phyloP scores from a whole-genome alignment of 768 basidiomycete genomes.

The Macrolepiota dolichaula region DNA sequence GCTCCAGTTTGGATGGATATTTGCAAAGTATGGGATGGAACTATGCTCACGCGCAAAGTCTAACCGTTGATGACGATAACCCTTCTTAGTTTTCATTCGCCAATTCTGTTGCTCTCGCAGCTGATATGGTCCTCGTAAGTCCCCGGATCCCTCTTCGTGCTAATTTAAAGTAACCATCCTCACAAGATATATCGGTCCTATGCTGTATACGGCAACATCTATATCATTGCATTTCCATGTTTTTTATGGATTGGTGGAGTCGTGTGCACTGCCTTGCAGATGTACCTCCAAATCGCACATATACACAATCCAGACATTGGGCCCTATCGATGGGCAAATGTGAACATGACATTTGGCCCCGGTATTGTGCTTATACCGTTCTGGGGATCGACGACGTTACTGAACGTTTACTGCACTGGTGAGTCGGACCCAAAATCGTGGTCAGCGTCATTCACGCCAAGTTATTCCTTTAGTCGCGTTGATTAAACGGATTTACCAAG shows the following conservation, averaged over 20 bases:
- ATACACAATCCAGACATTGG: not conserved
- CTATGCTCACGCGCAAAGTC: not conserved
- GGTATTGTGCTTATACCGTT: conserved; percentile 6
- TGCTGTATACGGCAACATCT: not conserved
- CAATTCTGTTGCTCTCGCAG: conserved; percentile 3
- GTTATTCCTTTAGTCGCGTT: not conserved
- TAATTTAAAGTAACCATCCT: not conserved
- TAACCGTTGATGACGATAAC: no score
- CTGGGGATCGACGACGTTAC: conserved; percentile 1
- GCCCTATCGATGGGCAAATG: conserved; percentile 2
- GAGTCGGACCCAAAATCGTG: not conserved
- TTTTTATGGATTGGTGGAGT: conserved; percentile 3
- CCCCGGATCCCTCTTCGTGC: no score
- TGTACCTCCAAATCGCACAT: conserved; percentile 7
- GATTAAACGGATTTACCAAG: not conserved
- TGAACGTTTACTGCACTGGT: not conserved
- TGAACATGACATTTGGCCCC: not conserved
- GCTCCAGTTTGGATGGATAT: conserved; percentile 3
- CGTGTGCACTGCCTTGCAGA: not conserved
- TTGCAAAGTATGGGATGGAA: not conserved
- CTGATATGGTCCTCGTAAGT: conserved; percentile 1
- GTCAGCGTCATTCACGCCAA: not conserved
- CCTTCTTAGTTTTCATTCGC: not conserved
- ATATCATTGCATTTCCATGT: not conserved
- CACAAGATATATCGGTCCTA: conserved; percentile 5